Evolutionary conservation across 306 rosid genomes (phyloP).

Genomic region (Hippophae gyantsensis): DNA sequence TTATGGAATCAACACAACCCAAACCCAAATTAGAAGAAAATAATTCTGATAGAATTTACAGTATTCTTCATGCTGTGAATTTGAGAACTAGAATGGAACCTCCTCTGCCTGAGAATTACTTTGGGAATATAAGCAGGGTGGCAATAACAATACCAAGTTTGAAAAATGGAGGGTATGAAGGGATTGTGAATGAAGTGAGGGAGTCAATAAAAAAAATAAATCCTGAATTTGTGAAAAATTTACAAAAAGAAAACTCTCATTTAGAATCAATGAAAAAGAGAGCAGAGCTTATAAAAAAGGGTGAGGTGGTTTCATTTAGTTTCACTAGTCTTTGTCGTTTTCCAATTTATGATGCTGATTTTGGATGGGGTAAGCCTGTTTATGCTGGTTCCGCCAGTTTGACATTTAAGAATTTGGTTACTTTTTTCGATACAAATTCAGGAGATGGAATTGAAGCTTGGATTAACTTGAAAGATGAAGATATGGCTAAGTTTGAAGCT

Average conservation of each 20-base stretch:
- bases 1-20: constrained; percentile 8
- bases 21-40: background rate
- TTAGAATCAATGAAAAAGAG: constrained; percentile 6
- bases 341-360: constrained; percentile 23
- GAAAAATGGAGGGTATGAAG: background rate
- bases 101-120: constrained; percentile 20
- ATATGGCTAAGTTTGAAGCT: constrained; percentile 25
- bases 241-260: constrained; percentile 2
- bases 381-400: constrained; percentile 16
- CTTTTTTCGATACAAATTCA: constrained; percentile 15
- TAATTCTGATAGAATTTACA: background rate
- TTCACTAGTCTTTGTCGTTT: constrained; percentile 31
- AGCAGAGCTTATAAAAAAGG: background rate
- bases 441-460: constrained; percentile 28
- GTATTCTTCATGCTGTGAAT: constrained; percentile 22
- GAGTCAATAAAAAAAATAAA: constrained; percentile 13
- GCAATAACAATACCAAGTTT: constrained; percentile 6
- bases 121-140: constrained; percentile 21
- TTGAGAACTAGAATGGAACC: constrained; percentile 31
- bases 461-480: constrained; percentile 19
- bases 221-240: constrained; percentile 5
- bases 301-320: constrained; percentile 19
- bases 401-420: constrained; percentile 12
- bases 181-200: constrained; percentile 12
- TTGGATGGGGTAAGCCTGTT: constrained; percentile 29